Base-by-base conservation (phyloP, 2,329 filamentous ascomycete species). In the Sclerotinia nivalis region DNA sequence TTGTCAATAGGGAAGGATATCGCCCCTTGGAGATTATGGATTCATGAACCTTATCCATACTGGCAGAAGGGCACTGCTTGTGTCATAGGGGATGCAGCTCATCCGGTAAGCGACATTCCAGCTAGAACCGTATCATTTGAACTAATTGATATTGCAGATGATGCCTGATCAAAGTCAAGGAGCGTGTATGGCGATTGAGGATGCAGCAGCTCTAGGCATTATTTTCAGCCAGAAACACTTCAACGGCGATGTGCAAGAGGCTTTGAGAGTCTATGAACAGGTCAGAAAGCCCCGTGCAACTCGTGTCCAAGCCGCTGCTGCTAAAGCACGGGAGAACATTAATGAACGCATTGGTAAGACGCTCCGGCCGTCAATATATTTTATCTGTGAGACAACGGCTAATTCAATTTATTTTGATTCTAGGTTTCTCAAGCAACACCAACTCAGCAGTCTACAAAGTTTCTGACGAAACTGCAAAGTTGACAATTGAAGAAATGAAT, bases 401-500 rank as follows among this genome's bases (percentile, higher is more conserved):
- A 50, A 50, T 20, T 4, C n/a, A 25, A n/a, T 0, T 18, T 66
- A 25, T 13, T 13, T n/a, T n/a, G 4, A 69, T 34, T 40, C 20
- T 59, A 84, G 87, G 88, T 0, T 90, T 90, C 79, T 89, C 87
- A 0, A 83, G 82, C 45, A 90, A 90, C 76, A 89, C 83, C 43
- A 74, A 84, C 55, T 84, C 79, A 15, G 77, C 83, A 0, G 84
- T 82, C 0, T 90, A 91, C 79, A 87, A 86, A 74, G 88, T 91
- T 0, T 84, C 87, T 71, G 84, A 89, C 59, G 83, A 87, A 73
- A 84, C 81, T 72, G 82, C 85, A 54, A 88, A 88, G 71, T 75
- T 91, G 37, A 91, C 89, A 0, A 89, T 91, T 62, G 87, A 89
- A 72, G 88, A 91, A 77, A 90, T 91, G 87, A 90, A 91, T 69